A percentile compares a stretch with the other conserved stretches of the same genome.
Evolutionary conservation across 2,329 filamentous ascomycete species (phyloP).

Genomic region (Hyphodiscus sp.): DNA sequence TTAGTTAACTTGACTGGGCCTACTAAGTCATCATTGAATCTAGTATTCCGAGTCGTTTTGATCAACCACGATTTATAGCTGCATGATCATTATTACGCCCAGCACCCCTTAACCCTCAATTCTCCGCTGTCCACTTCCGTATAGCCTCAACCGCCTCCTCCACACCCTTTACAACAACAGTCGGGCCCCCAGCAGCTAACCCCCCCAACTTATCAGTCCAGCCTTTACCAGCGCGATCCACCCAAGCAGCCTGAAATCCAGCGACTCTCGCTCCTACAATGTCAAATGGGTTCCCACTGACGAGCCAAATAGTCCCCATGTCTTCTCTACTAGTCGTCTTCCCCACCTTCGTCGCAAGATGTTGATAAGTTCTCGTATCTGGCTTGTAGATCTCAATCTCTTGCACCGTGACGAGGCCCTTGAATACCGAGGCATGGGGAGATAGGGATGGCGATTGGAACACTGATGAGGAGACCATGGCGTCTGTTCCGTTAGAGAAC

Average conservation of each 20-base stretch:
- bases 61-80: neutral
- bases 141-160: slow-evolving; percentile 47
- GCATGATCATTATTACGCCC: neutral
- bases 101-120: slow-evolving; percentile 7
- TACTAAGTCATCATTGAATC: too few species aligned
- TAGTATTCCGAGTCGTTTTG: neutral
- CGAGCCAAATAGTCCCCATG: slow-evolving; percentile 54
- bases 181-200: slow-evolving; percentile 41
- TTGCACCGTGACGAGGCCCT: slow-evolving; percentile 56
- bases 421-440: slow-evolving; percentile 40
- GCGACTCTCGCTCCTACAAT: slow-evolving; percentile 55
- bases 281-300: slow-evolving; percentile 71
- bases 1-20: too few species aligned
- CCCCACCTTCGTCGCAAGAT: slow-evolving; percentile 30
- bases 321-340: slow-evolving; percentile 29
- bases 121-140: slow-evolving; percentile 24
- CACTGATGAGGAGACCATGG: slow-evolving; percentile 58
- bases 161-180: slow-evolving; percentile 46
- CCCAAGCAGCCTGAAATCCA: slow-evolving; percentile 60
- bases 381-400: slow-evolving; percentile 58
- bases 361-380: slow-evolving; percentile 51
- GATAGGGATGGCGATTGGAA: slow-evolving; percentile 48
- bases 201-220: slow-evolving; percentile 59
- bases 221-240: slow-evolving; percentile 54
- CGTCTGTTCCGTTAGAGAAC: slow-evolving; percentile 63